Evolutionary conservation across 306 rosid genomes (phyloP), one percentile per base, ranked within the genome.

Genomic region (Lupinus albus): DNA sequence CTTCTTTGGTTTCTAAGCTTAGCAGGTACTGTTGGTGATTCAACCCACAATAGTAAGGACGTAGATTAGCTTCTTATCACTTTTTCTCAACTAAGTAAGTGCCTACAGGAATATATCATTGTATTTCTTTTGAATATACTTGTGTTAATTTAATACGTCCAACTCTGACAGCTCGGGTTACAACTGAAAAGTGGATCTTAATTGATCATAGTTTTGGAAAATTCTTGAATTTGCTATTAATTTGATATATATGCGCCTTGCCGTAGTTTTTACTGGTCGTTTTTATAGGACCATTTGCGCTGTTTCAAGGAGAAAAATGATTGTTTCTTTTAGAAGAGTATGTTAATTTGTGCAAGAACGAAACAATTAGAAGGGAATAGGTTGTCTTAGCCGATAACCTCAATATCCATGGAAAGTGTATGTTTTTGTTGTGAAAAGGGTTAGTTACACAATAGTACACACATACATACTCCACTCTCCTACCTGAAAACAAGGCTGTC

Each of bases 1-100:
- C 51, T 84, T 92, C 83, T 89, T 91, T 36, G 96, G 97, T 70
- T 91, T 91, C 78, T 92, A 75, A 54, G 79, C 49, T 39, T 30
- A 52, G 78, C 13, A 54, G 35, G 16, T 57, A 14, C 51, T 70
- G 72, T 48, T 25, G 68, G 73, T 16, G 64, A 64, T 45, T 67
- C 75, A 57, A 79, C 59, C 61, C 30, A 15, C 82, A 84, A 86
- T 56, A 61, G 76, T 63, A 45, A 68, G 68, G 55, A 47, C 35
- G 53, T 76, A 77, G 81, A 67, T 74, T 81, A 81, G 81, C 62
- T 73, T 57, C 64, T 67, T 57, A 9, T 74, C 76, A 58, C 75
- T 38, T 64, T 66, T 49, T 63, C 56, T 64, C 58, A 57, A 25
- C 55, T 2, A 49, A 39, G 75, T 61, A 28, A 44, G 32, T n/a